These are phyloP conservation scores for Lithospermum erythrorhizon DNA, from an alignment of 257 asterid genomes.

Conservation along the genomic window DNA sequence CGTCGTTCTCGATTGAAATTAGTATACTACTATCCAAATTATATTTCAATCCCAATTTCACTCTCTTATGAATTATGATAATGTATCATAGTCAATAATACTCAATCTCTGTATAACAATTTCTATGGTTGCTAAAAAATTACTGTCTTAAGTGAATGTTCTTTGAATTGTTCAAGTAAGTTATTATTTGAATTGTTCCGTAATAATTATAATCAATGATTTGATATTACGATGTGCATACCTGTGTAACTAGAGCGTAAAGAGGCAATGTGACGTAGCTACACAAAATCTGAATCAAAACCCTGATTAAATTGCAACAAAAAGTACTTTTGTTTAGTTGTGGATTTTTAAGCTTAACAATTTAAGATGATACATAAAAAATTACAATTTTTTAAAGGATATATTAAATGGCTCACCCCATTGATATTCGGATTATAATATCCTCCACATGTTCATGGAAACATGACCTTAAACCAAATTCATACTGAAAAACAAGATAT, in stretches of 20 bases:
- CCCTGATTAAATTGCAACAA: conserved; percentile 16
- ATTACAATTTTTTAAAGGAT: background rate
- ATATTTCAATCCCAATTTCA: too few species aligned
- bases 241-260: conserved; percentile 63
- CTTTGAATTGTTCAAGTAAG: too few species aligned
- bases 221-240: background rate
- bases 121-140: too few species aligned
- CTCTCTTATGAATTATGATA: too few species aligned
- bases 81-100: too few species aligned
- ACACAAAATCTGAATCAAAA: conserved; percentile 44
- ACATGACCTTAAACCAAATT: conserved; percentile 47
- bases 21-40: too few species aligned
- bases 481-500: conserved; percentile 22
- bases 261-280: conserved; percentile 63
- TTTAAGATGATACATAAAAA: background rate
- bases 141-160: too few species aligned
- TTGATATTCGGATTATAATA: conserved; percentile 35
- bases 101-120: background rate
- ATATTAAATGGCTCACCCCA: conserved; percentile 33
- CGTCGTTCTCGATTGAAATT: too few species aligned
- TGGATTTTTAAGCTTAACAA: too few species aligned
- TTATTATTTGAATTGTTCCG: too few species aligned
- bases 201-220: too few species aligned
- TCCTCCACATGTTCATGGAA: conserved; percentile 34
- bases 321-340: background rate